Percentiles rank a stretch among this genome's conserved stretches.
phyloP scores from a whole-genome alignment of 2,329 filamentous ascomycete species.

The Fusarium fujikuroi region DNA sequence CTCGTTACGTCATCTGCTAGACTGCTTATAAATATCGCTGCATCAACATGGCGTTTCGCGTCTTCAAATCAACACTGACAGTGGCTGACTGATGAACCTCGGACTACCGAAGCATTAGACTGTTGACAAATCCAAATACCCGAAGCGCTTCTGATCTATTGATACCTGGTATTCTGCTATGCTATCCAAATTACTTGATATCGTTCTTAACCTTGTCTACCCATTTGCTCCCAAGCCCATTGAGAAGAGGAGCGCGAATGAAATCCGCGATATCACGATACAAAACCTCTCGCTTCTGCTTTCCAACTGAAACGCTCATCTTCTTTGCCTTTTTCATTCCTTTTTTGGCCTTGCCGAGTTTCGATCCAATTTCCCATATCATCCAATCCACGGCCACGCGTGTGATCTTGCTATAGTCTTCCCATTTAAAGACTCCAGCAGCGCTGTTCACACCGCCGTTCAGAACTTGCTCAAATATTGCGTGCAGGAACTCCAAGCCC shows the following conservation, averaged over 20 bases:
- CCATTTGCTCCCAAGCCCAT: slow-evolving; percentile 11
- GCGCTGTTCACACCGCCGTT: background rate
- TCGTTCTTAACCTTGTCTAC: slow-evolving; percentile 5
- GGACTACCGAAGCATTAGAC: background rate
- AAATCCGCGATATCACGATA: slow-evolving; percentile 7
- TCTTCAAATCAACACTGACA: background rate
- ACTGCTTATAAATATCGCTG: slow-evolving; percentile 31
- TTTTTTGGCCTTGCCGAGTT: slow-evolving; percentile 6
- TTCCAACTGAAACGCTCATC: background rate
- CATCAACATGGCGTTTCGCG: background rate
- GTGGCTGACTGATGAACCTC: background rate
- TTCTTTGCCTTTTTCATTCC: slow-evolving; percentile 11
- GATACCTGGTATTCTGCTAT: no score
- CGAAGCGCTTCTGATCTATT: background rate
- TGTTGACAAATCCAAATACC: background rate
- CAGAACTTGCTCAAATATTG: slow-evolving; percentile 4
- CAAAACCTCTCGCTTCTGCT: background rate
- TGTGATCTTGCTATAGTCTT: slow-evolving; percentile 21
- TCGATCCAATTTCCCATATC: slow-evolving; percentile 19
- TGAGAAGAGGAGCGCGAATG: background rate
- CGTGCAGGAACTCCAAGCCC: background rate
- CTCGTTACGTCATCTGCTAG: slow-evolving; percentile 30
- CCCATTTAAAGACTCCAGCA: slow-evolving; percentile 9
- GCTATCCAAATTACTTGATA: background rate
- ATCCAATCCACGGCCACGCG: background rate